Evolutionary conservation across 495 filamentous ascomycete genomes (phyloP).

Genomic region (Filosporella fistucella): DNA sequence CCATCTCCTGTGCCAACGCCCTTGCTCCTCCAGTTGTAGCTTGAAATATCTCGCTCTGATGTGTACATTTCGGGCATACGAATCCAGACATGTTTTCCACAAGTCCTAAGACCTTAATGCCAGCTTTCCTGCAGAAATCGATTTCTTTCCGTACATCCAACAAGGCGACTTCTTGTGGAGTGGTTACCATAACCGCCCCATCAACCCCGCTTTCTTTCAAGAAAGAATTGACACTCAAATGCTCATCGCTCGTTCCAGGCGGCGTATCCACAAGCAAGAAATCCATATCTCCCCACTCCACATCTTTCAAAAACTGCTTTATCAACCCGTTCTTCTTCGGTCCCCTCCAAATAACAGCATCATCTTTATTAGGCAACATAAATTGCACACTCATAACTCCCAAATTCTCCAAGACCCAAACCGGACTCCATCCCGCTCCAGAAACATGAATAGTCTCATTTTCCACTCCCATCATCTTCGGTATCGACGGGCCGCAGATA

Average conservation of each 20-base stretch:
- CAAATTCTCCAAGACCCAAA: constrained; percentile 89
- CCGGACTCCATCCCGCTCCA: constrained; percentile 78
- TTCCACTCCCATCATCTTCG: constrained; percentile 98
- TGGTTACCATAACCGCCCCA: constrained; percentile 89
- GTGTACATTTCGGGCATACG: constrained; percentile 84
- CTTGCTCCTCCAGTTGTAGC: constrained; percentile 87
- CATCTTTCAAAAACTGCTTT: constrained; percentile 95
- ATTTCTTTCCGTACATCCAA: constrained; percentile 95
- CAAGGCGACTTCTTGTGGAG: constrained; percentile 89
- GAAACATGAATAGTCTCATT: constrained; percentile 86
- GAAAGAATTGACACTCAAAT: constrained; percentile 84
- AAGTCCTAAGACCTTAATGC: constrained; percentile 78
- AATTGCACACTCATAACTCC: constrained; percentile 96
- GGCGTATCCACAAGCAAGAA: constrained; percentile 92
- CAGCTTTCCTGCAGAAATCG: constrained; percentile 93
- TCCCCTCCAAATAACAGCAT: constrained; percentile 94
- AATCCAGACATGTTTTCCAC: constrained; percentile 99
- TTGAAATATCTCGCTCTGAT: constrained; percentile 79
- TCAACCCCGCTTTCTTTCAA: constrained; percentile 86
- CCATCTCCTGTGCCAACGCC: constrained; percentile 75
- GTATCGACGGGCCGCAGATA: constrained; percentile 90
- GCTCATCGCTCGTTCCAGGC: constrained; percentile 91
- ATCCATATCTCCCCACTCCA: constrained; percentile 94
- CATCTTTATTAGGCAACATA: constrained; percentile 88
- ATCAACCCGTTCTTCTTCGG: constrained; percentile 98